Conservation (phyloP, 1,284 basidiomycete species). For the Vanrija pseudolonga region DNA sequence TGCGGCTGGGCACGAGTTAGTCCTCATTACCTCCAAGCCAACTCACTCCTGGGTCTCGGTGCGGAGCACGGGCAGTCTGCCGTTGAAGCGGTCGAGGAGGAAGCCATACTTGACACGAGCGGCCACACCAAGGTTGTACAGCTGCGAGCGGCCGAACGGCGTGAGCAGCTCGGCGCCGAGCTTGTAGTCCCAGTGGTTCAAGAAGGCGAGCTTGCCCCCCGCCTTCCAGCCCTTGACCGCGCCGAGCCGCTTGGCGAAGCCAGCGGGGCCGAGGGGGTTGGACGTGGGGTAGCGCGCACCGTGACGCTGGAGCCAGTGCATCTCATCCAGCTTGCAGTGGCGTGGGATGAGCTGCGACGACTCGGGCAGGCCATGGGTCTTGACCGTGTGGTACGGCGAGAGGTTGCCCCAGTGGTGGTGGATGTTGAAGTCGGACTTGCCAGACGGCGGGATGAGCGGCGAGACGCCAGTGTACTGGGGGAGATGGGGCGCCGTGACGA, state of each 20-base stretch:
- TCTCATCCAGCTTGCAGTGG: constrained; percentile 44
- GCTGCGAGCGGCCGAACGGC: constrained; percentile 53
- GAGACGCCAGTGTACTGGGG: constrained; percentile 68
- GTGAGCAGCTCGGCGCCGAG: constrained; percentile 54
- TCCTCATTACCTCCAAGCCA: too few relatives aligned
- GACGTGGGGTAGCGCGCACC: constrained; percentile 49
- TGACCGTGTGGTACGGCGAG: constrained; percentile 50
- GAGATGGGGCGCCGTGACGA: constrained; percentile 71
- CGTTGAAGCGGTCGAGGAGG: constrained; percentile 46
- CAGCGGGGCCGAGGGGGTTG: constrained; percentile 30
- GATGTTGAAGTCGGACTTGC: constrained; percentile 41
- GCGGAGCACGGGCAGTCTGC: constrained; percentile 49
- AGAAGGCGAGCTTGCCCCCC: constrained; percentile 48
- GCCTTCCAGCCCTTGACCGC: constrained; percentile 31
- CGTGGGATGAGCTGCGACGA: constrained; percentile 44
- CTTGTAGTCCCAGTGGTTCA: constrained; percentile 52
- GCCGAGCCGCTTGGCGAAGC: constrained; percentile 30
- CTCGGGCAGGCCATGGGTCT: constrained; percentile 50
- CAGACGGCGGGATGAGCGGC: constrained; percentile 55
- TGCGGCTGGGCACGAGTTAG: constrained; percentile 35
- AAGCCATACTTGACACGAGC: constrained; percentile 49
- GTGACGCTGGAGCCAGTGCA: constrained; percentile 52
- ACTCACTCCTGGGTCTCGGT: constrained; percentile 51
- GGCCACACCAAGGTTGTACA: constrained; percentile 49
- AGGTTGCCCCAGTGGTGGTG: constrained; percentile 52